Evolutionary conservation across 164 flowering plant species (phyloP), one percentile per base, ranked within the genome.

Genomic region (Umbellularia californica): DNA sequence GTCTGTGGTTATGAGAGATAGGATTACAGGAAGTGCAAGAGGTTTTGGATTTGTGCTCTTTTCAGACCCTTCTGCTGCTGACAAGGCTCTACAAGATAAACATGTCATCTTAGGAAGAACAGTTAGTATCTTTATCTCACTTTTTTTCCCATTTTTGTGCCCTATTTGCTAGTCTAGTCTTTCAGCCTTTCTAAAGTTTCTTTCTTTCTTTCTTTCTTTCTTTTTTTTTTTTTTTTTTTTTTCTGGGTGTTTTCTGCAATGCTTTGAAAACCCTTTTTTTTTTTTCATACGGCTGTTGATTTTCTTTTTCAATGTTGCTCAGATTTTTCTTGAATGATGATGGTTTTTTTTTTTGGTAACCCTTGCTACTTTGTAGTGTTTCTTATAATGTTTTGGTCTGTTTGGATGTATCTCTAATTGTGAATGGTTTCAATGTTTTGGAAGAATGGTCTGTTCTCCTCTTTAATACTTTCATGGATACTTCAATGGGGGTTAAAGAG

Each of bases 21-120:
- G 82, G 41, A 58, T 0, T 28, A 84, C 89, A 2, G 83, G 84
- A 12, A 75, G 20, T 35, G 81, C 90, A 0, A 82, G 88, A 74
- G 92, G 97, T 3, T 90, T 90, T 74, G 97, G 89, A 1, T 92
- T 92, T 71, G 90, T 92, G 41, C 68, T 78, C 58, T 92, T 90
- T 74, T 74, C 87, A 27, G 89, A 92, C 65, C 78, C 87, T 4
- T 76, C 87, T 51, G 82, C 81, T 2, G 87, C 83, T 60, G 89
- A 85, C 69, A 75, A 68, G 76, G 94, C 88, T 3, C 91, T 92
- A 35, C 82, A 77, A 66, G 91, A 87, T 19, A 78, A 77, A 65
- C 93, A 91, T 69, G 80, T 81, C 24, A 85, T 91, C 22, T 81
- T 78, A 3, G 87, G 88, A 24, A 84, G 90, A 82, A 84, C 83